Conservation (phyloP, 2,329 filamentous ascomycete species). For the Aspergillus japonicus region DNA sequence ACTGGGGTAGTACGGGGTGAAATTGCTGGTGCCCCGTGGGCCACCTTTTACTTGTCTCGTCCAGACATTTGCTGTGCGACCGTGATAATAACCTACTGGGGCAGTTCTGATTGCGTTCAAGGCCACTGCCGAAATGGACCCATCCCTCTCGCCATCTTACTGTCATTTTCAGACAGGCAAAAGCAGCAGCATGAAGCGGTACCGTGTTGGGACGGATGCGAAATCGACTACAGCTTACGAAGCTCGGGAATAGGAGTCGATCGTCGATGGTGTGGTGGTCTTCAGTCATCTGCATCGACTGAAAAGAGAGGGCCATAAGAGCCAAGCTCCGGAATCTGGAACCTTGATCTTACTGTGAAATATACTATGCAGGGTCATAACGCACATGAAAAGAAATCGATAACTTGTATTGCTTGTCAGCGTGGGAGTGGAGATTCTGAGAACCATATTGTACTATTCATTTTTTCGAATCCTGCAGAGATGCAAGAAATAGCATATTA, state of each 20-base stretch:
- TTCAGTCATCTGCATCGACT: not conserved
- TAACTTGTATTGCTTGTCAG: conserved; percentile 1
- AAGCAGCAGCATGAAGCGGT: not conserved
- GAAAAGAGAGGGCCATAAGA: too few species aligned
- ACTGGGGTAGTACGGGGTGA: not conserved
- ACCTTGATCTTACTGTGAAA: too few species aligned
- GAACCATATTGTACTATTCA: not conserved
- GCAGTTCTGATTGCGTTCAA: not conserved
- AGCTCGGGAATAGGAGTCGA: conserved; percentile 10
- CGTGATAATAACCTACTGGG: not conserved
- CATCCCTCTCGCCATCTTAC: not conserved
- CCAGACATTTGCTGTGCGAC: not conserved
- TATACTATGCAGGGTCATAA: not conserved
- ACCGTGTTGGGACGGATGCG: not conserved
- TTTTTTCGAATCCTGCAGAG: not conserved
- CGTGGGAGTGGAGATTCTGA: not conserved
- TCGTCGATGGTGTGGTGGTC: conserved; percentile 3
- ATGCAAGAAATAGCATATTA: not conserved
- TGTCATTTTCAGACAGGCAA: not conserved
- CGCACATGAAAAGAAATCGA: not conserved
- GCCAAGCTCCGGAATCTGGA: too few species aligned
- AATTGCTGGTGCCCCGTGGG: not conserved
- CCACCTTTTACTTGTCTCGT: not conserved
- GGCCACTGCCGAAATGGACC: not conserved
- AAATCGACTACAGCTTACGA: not conserved